Evolutionary conservation across 305 asterid species (phyloP).

Genomic region (Caryopteris hybrid): DNA sequence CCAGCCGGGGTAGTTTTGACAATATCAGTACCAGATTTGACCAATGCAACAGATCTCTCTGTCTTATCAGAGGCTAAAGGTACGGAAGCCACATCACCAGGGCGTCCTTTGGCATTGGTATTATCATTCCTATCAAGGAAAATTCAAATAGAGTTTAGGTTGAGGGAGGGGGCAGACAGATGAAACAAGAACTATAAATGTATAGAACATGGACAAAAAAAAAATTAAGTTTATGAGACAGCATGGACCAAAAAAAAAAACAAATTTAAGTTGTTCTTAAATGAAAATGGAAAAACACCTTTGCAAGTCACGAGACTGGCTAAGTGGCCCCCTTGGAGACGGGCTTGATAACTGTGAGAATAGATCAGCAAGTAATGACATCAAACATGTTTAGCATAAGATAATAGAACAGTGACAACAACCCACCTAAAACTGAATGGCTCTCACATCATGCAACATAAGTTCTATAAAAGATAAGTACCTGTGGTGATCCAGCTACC

Average conservation of each 20-base stretch:
- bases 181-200: constrained; percentile 7
- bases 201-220: not conserved
- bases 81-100: constrained; percentile 49
- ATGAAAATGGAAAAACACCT: constrained; percentile 48
- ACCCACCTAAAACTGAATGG: constrained; percentile 10
- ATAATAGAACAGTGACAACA: constrained; percentile 13
- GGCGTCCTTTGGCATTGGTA: constrained; percentile 46
- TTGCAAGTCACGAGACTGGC: constrained; percentile 55
- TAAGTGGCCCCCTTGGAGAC: constrained; percentile 51
- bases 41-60: constrained; percentile 74
- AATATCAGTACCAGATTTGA: constrained; percentile 65
- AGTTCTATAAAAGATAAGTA: constrained; percentile 21
- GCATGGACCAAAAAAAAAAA: not conserved
- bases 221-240: not conserved
- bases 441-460: constrained; percentile 1
- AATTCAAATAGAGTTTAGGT: constrained; percentile 6
- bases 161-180: not conserved
- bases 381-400: constrained; percentile 17
- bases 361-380: constrained; percentile 20
- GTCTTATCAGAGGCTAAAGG: constrained; percentile 53
- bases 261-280: constrained; percentile 8
- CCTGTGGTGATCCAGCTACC: constrained; percentile 85
- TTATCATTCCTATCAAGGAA: constrained; percentile 50
- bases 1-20: constrained; percentile 96
- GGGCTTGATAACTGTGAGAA: constrained; percentile 64